Conservation (phyloP, 2,329 filamentous ascomycete genomes). For the Aspergillus flavus region DNA sequence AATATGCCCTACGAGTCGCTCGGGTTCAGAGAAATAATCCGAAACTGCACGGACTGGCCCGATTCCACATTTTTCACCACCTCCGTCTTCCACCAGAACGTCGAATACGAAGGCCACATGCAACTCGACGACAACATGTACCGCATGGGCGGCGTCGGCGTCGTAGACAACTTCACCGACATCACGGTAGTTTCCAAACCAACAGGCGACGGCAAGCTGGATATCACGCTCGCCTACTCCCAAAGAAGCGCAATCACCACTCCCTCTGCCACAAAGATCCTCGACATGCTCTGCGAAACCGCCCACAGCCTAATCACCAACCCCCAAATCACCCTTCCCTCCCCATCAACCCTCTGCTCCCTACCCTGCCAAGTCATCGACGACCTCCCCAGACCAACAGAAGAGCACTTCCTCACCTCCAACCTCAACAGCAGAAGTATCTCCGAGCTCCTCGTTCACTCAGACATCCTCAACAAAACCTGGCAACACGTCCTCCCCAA, state of each 20-base stretch:
- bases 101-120: conserved; percentile 39
- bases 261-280: conserved; percentile 37
- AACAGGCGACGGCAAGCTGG: conserved; percentile 34
- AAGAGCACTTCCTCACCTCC: conserved; percentile 37
- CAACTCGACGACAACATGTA: conserved; percentile 43
- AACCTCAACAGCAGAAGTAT: conserved; percentile 41
- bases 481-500: conserved; percentile 44
- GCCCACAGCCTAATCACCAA: conserved; percentile 40
- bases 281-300: conserved; percentile 45
- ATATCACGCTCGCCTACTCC: conserved; percentile 42
- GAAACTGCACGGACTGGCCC: conserved; percentile 45
- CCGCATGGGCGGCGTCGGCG: conserved; percentile 41
- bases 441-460: conserved; percentile 42
- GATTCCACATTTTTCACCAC: conserved; percentile 46
- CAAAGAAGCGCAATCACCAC: conserved; percentile 38
- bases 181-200: conserved; percentile 44
- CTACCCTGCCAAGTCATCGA: conserved; percentile 34
- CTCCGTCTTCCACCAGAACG: conserved; percentile 43
- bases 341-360: conserved; percentile 35
- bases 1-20: conserved; percentile 59
- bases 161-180: conserved; percentile 44
- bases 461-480: conserved; percentile 41
- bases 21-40: conserved; percentile 57
- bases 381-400: conserved; percentile 29
- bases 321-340: conserved; percentile 37